These are phyloP conservation scores for Hymenotorrendiella dingleyae DNA, from an alignment of 2,329 filamentous ascomycete genomes.

Conservation along the genomic window DNA sequence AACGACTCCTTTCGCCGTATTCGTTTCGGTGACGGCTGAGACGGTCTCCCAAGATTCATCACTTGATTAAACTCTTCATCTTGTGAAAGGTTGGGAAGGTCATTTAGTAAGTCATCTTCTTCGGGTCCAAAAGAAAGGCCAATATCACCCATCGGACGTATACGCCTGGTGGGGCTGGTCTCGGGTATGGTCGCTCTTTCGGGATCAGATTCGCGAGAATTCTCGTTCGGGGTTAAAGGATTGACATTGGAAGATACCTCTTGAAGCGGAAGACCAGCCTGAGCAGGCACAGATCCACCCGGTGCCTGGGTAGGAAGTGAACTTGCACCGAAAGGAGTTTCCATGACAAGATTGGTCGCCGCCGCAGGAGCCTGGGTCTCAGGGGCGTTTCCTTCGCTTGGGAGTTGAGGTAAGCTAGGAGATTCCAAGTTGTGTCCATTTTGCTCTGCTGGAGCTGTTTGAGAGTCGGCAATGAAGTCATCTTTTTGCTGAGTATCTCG, in stretches of 20 bases:
- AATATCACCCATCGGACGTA: constrained; percentile 25
- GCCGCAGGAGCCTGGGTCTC: not conserved
- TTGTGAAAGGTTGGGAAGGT: constrained; percentile 25
- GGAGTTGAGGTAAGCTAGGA: not conserved
- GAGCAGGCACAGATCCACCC: not conserved
- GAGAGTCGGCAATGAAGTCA: constrained; percentile 22
- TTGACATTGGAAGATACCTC: constrained; percentile 12
- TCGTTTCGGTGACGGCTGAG: not conserved
- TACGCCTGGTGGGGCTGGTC: constrained; percentile 24
- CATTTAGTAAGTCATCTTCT: constrained; percentile 12
- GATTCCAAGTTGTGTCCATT: no score
- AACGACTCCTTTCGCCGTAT: not conserved
- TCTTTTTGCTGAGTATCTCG: constrained; percentile 23
- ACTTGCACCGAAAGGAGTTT: not conserved
- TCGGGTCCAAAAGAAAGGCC: constrained; percentile 19
- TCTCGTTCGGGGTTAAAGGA: not conserved
- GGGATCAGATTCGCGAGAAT: not conserved
- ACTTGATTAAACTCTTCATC: constrained; percentile 24
- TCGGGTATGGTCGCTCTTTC: constrained; percentile 23
- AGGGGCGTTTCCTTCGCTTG: not conserved
- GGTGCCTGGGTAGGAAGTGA: not conserved
- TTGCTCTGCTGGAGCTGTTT: not conserved
- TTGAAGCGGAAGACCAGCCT: constrained; percentile 14
- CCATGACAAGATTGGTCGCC: not conserved
- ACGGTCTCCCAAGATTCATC: no score